A percentile compares a stretch with the other conserved stretches of the same genome.
Conservation (phyloP, 805 yeast genomes). For the Pichia californica region DNA sequence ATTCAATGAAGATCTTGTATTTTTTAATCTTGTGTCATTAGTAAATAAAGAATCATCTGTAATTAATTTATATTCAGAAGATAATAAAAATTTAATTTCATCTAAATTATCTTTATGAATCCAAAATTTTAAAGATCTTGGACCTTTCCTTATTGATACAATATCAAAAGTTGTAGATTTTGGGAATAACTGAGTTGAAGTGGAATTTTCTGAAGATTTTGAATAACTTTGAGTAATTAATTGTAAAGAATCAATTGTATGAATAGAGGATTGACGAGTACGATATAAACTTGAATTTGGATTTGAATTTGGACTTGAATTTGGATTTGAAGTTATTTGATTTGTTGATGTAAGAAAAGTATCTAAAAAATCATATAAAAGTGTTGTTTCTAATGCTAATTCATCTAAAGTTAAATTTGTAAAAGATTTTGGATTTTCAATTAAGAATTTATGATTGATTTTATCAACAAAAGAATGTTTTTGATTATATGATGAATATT, state of each 20-base stretch:
- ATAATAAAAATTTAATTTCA: constrained; percentile 43
- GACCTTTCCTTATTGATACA: constrained; percentile 30
- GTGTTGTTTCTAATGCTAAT: constrained; percentile 53
- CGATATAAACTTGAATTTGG: too few relatives aligned
- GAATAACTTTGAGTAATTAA: constrained; percentile 11
- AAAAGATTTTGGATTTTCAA: constrained; percentile 46
- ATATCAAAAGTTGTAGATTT: constrained; percentile 32
- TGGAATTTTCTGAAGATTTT: neutral
- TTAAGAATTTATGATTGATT: constrained; percentile 24
- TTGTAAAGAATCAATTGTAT: constrained; percentile 22
- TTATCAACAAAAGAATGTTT: constrained; percentile 30
- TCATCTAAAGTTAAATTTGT: constrained; percentile 53
- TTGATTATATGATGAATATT: constrained; percentile 33
- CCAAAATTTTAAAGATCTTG: constrained; percentile 38
- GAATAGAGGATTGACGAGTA: constrained; percentile 11
- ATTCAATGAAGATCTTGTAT: constrained; percentile 15
- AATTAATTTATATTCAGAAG: constrained; percentile 36
- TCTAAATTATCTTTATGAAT: constrained; percentile 55
- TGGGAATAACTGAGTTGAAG: constrained; percentile 16
- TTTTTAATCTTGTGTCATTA: constrained; percentile 17
- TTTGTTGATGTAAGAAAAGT: constrained; percentile 16
- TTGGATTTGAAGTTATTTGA: too few relatives aligned
- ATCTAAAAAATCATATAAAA: constrained; percentile 43
- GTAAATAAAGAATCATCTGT: constrained; percentile 28
- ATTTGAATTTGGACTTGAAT: too few relatives aligned